phyloP scores from a whole-genome alignment of 1,284 basidiomycete genomes.

The Sanghuangporus baumii region DNA sequence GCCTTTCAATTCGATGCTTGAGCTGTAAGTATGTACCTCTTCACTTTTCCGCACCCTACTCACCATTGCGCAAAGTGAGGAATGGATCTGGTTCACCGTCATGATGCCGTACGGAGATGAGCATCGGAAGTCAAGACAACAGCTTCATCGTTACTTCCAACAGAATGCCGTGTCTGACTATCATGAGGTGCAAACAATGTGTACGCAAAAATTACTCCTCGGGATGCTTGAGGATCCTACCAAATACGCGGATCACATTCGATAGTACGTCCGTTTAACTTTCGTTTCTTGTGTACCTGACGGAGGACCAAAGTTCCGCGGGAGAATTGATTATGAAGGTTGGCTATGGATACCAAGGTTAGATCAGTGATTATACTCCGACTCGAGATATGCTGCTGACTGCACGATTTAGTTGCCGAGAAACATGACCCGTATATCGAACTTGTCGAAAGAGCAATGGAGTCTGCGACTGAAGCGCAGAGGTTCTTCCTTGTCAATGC shows the following conservation, averaged over 20 bases:
- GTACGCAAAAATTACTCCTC: background rate
- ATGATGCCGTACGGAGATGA: slow-evolving; percentile 9
- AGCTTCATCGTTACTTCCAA: slow-evolving; percentile 5
- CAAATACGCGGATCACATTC: background rate
- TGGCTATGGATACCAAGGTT: slow-evolving; percentile 12
- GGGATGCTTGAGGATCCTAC: background rate
- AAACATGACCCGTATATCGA: slow-evolving; percentile 9
- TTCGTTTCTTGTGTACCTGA: background rate
- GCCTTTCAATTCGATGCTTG: slow-evolving; percentile 16
- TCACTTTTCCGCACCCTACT: background rate
- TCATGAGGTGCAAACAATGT: background rate
- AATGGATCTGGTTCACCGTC: slow-evolving; percentile 6
- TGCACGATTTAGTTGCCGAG: background rate
- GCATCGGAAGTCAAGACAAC: background rate
- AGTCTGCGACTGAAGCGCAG: slow-evolving; percentile 12
- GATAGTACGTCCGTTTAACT: background rate
- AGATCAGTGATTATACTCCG: background rate
- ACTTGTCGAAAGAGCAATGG: slow-evolving; percentile 14
- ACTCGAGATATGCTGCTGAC: background rate
- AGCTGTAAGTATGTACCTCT: slow-evolving; percentile 1
- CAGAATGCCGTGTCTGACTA: background rate
- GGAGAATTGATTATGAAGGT: slow-evolving; percentile 6
- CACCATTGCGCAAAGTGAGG: background rate
- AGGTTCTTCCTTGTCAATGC: slow-evolving; percentile 17
- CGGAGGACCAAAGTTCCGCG: background rate